Base-by-base conservation (phyloP, 768 basidiomycete species). In the Ramaria sp. region DNA sequence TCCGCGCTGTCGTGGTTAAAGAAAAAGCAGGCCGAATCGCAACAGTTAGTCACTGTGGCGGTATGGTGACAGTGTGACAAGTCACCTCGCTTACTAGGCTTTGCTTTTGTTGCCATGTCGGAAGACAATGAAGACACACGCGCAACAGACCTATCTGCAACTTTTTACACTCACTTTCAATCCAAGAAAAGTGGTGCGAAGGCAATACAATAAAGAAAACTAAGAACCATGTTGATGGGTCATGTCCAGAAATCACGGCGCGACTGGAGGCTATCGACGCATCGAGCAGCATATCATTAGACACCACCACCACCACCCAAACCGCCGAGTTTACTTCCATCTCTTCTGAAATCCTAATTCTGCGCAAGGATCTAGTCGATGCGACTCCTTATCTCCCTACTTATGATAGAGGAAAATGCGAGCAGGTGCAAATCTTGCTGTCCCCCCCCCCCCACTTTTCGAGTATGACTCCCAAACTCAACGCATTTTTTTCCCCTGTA, bases 361-460 rank as follows among this genome's bases (percentile, higher is more conserved):
- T 88, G 42, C 71, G 78, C 42, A 89, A 82, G 61, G 71, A 70
- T 22, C 72, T 90, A 16, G 70, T 73, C 5, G 83, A 82, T 63
- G 85, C 82, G 5, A 79, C 77, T 8, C 74, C 75, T 6, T 78
- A 75, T 55, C 68, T 91, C 43, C 83, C 87, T 3, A 70, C 75
- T 37, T 88, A 87, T 62, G 85, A 88, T 65, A 87, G 85, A 62
- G 75, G 82, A 52, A 82, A 81, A 61, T 84, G 75, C 62, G 83
- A 85, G 64, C 67, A 71, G 61, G 87, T 88, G 60, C 52, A 80
- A n/a, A 70, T 24, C 13, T 13, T 42, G 39, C 15, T 18, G n/a
- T 47, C 36, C 34, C 38, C 15, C 39, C 24, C 28, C n/a, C 43
- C 27, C 24, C 15, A 36, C 50, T n/a, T 25, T 6, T 41, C 22